These are phyloP conservation scores for Plasmodium knowlesi DNA, from an alignment of 169 alveolate species.

Conservation along the genomic window DNA sequence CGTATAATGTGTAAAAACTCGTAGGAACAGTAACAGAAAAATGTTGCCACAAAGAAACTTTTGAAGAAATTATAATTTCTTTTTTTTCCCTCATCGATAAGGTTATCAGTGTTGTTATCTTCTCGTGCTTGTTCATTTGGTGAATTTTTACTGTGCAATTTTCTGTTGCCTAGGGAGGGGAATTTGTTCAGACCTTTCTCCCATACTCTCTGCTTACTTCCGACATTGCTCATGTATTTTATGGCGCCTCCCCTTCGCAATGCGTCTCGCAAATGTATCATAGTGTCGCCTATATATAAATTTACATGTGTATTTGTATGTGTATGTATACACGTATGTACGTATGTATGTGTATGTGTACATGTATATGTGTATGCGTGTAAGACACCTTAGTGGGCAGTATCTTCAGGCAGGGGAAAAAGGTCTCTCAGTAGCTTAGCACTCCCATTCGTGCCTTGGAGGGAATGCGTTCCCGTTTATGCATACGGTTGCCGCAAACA, in stretches of 20 bases:
- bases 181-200: neutral
- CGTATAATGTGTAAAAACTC: slow-evolving; percentile 21
- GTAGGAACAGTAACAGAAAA: slow-evolving; percentile 20
- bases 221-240: neutral
- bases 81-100: slow-evolving; percentile 9
- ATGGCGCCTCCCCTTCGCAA: neutral
- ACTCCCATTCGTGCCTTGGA: neutral
- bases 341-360: no score
- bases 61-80: neutral
- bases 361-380: neutral
- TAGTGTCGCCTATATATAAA: neutral
- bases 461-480: neutral
- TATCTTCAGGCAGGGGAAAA: neutral
- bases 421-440: neutral
- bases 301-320: neutral
- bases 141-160: neutral
- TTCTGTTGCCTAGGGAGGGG: neutral
- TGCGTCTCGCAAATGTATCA: neutral
- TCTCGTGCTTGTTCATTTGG: neutral
- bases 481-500: neutral
- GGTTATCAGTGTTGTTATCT: neutral
- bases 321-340: no score
- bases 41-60: neutral
- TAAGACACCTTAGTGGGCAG: neutral
- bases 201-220: neutral